These are phyloP conservation scores for Mycosphaerella arachidis DNA, from an alignment of 2,329 filamentous ascomycete genomes.

Conservation along the genomic window DNA sequence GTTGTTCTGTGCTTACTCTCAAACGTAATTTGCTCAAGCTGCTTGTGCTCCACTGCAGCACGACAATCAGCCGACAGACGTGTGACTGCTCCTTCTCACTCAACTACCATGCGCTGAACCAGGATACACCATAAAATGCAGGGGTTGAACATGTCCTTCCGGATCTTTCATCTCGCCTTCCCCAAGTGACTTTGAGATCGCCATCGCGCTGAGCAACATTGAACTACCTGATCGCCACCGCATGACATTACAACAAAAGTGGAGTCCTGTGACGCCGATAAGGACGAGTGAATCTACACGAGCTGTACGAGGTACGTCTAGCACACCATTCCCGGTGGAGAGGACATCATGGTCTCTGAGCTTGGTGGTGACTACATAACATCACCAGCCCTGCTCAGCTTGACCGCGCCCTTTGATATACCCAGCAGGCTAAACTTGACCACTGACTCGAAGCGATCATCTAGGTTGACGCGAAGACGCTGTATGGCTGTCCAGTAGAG, in stretches of 20 bases:
- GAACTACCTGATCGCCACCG: background rate
- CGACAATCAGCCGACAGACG: slow-evolving; percentile 1
- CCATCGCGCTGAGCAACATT: background rate
- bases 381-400: background rate
- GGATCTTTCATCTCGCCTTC: slow-evolving; percentile 7
- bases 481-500: background rate
- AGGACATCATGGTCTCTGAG: background rate
- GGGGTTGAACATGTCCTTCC: slow-evolving; percentile 9
- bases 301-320: slow-evolving; percentile 4
- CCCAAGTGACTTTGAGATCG: slow-evolving; percentile 3
- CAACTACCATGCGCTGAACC: background rate
- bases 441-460: background rate
- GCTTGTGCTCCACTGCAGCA: background rate
- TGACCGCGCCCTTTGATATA: background rate
- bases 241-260: slow-evolving; percentile 1
- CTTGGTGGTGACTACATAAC: background rate
- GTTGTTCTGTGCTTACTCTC: background rate
- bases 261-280: slow-evolving; percentile 6
- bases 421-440: background rate
- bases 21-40: background rate
- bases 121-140: slow-evolving; percentile 5
- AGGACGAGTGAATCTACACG: background rate
- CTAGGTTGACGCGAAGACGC: background rate
- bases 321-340: background rate
- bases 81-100: background rate